These are phyloP conservation scores for Polymyxa betae DNA, from an alignment of 208 protist species.

Conservation along the genomic window DNA sequence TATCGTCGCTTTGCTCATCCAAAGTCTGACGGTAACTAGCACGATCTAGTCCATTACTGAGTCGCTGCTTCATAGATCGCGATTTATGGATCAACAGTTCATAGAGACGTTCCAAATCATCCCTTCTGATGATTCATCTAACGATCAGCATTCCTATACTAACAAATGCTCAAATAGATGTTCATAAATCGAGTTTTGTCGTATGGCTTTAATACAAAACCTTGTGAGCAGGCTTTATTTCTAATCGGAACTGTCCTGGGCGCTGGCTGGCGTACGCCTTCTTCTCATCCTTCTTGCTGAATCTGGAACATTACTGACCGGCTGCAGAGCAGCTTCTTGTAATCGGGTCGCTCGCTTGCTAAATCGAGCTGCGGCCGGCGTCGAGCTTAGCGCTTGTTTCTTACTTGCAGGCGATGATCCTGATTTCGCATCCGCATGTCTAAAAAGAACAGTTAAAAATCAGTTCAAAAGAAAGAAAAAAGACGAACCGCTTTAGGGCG, in stretches of 20 bases:
- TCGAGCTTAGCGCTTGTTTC: background rate
- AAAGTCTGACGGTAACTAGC: background rate
- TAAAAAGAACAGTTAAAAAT: background rate
- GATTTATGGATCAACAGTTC: slow-evolving; percentile 64
- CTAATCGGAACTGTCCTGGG: background rate
- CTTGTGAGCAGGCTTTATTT: background rate
- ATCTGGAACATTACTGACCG: background rate
- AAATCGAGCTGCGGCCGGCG: too few species aligned
- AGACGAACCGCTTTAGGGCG: background rate
- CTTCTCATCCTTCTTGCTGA: background rate
- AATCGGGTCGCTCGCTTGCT: background rate
- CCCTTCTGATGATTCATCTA: background rate
- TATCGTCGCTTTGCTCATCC: slow-evolving; percentile 66
- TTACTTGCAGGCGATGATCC: background rate
- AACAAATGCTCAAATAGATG: background rate
- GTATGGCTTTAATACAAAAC: background rate
- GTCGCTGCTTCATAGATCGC: slow-evolving; percentile 52
- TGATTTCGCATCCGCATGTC: background rate
- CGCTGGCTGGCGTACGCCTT: background rate
- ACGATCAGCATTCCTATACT: background rate
- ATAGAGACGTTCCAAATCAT: slow-evolving; percentile 63
- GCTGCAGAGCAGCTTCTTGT: background rate
- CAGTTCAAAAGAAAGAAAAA: background rate
- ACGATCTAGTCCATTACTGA: slow-evolving; percentile 6
- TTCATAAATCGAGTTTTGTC: background rate